Evolutionary conservation across 768 basidiomycete species (phyloP), one percentile per base, ranked within the genome.

Genomic region (Podaxis pistillaris): DNA sequence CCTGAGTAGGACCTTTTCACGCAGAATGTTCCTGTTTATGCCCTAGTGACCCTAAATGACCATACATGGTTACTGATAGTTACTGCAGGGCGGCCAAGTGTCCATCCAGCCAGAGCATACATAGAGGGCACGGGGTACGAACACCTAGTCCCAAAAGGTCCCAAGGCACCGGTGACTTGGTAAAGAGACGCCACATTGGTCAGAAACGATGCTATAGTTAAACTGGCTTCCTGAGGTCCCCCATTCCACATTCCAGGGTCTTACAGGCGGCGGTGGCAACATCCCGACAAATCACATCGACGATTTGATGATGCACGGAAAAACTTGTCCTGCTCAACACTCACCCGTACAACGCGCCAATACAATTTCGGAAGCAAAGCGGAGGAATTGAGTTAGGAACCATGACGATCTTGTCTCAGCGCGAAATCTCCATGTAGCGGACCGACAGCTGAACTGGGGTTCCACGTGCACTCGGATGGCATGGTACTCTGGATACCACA

Each of bases 401-500:
- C 50, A 59, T 17, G 37, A 33, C 51, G 50, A 60, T 22, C 24
- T 26, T 40, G 37, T 6, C 40, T 33, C 38, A 9, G 36, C 26
- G 46, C 49, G 59, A 54, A 33, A 53, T 53, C 33, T 60, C 24
- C 59, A 60, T 60, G 59, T 53, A 33, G 26, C 59, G 51, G 59
- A 60, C 59, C 59, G 51, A 54, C 41, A 46, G 38, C 38, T 54
- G 26, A 62, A 62, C 26, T 28, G 30, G n/a, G 60, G 55, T 54
- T 60, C 60, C 71, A 73, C 70, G 72, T 71, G 70, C 71, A 74
- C 62, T 62, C 51, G 24, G 47, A 62, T 70, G 69, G 68, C 70
- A 70, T 66, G 69, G 64, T 70, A 65, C 68, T 68, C 64, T 68
- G 64, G 69, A 65, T 69, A 64, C 72, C 68, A 55, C 66, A 77